A percentile compares a stretch with the other conserved stretches of the same genome.
phyloP scores from a whole-genome alignment of 1,139 yeast species.

The Tardiomyces depauwii region DNA sequence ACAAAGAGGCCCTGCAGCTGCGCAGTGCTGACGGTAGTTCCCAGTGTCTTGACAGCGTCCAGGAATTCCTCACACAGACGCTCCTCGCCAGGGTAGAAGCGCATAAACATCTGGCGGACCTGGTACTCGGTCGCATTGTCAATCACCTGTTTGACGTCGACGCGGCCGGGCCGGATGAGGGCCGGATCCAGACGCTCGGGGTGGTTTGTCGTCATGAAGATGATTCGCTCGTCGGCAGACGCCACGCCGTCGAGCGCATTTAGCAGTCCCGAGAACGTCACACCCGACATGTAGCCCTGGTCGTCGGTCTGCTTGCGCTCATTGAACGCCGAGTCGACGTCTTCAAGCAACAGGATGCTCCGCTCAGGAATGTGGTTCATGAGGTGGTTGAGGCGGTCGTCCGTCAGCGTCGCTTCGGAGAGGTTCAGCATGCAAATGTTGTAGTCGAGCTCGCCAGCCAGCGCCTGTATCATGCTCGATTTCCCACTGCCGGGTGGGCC shows the following conservation, averaged over 20 bases:
- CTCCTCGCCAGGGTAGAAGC: conserved; percentile 65
- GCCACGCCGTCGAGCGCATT: conserved; percentile 98
- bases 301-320: conserved; percentile 68
- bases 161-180: conserved; percentile 83
- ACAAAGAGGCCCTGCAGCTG: conserved; percentile 93
- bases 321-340: conserved; percentile 91
- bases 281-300: conserved; percentile 63
- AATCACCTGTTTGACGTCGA: conserved; percentile 71
- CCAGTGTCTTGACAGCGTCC: conserved; percentile 36
- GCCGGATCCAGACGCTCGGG: conserved; percentile 80
- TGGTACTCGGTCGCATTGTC: conserved; percentile 82
- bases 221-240: conserved; percentile 90
- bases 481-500: conserved; percentile 99
- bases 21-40: conserved; percentile 73
- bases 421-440: conserved; percentile 87
- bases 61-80: conserved; percentile 57
- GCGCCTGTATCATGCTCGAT: conserved; percentile 88
- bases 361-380: conserved; percentile 95
- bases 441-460: conserved; percentile 93
- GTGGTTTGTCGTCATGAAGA: conserved; percentile 97
- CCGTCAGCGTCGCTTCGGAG: conserved; percentile 85
- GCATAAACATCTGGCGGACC: conserved; percentile 69
- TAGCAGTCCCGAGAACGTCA: conserved; percentile 86
- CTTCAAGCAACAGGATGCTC: conserved; percentile 75
- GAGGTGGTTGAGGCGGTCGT: conserved; percentile 83